Percentiles rank a stretch among this genome's conserved stretches.
Conservation (phyloP, 2,329 filamentous ascomycete genomes). For the Cladophialophora chaetospira region DNA sequence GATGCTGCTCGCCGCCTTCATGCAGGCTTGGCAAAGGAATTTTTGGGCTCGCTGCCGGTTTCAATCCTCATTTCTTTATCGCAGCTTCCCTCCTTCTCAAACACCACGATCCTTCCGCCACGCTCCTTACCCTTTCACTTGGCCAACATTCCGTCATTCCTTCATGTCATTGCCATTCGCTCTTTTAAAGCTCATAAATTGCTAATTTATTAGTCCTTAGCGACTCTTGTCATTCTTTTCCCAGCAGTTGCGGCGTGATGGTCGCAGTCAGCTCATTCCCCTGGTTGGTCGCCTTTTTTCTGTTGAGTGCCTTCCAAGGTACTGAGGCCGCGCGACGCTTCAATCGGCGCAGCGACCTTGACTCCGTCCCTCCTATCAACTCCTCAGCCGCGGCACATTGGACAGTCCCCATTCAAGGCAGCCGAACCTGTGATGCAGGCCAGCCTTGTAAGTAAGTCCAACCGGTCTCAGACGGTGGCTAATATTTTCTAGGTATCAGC, state of each 20-base stretch:
- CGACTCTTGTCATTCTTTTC: constrained; percentile 27
- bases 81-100: neutral
- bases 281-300: constrained; percentile 13
- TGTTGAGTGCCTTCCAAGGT: constrained; percentile 5
- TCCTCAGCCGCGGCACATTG: constrained; percentile 24
- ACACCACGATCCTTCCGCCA: constrained; percentile 11
- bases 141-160: constrained; percentile 10
- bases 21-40: neutral
- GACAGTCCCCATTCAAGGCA: constrained; percentile 30
- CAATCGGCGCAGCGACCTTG: constrained; percentile 23
- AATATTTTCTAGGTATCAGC: constrained; percentile 24
- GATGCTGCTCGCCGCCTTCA: neutral
- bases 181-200: neutral
- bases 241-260: constrained; percentile 22
- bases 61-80: constrained; percentile 1
- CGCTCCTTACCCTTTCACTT: constrained; percentile 15
- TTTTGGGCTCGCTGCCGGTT: neutral
- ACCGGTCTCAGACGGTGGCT: neutral
- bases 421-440: constrained; percentile 21
- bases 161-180: constrained; percentile 7
- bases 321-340: constrained; percentile 16
- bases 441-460: constrained; percentile 17
- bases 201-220: constrained; percentile 8
- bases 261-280: constrained; percentile 12
- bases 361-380: constrained; percentile 18